Evolutionary conservation across 2,329 filamentous ascomycete genomes (phyloP), one percentile per base, ranked within the genome.

Genomic region (Trichophyton rubrum): DNA sequence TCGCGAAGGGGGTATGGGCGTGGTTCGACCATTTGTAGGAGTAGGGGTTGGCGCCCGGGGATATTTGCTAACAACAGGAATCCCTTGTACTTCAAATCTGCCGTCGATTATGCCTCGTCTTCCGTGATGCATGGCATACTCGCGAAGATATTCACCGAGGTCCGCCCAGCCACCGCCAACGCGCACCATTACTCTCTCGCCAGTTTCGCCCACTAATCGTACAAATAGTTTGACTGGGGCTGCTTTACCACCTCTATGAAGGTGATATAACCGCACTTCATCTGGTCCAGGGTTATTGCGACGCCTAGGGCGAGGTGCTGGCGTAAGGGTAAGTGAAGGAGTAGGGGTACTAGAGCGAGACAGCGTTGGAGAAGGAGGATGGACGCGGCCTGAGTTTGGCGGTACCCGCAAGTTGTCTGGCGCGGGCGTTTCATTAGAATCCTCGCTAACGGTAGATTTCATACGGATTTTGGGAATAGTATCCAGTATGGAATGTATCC

Each of bases 141-240:
- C 90, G 67, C 90, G 87, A 47, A 99, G 80, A 69, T 96, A 99
- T 72, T 97, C 93, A 41, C 88, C 92, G 20, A 99, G 78, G 72
- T 99, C 93, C 13, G 91, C 90, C 93, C 93, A 99, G n/a, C 93
- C 93, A 62, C 93, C 93, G 11, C 93, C 93, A 11, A 99, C 92
- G 40, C 93, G 88, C 6, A 99, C 93, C 93, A 99, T 97, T 63
- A 97, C 90, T 58, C 93, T 85, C 73, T 97, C 90, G 15, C 89
- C 89, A 61, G 85, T 81, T 71, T 96, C 90, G 57, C 93, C 93
- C 1, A 99, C 91, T 1, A 90, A 85, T 15, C 93, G 87, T 59
- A 99, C 91, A 68, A 95, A 95, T 3, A 99, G 82, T 74, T 96
- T 97, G 70, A 96, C 91, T 0, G 93, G 93, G 11, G 89, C 84